Percentiles rank a stretch among this genome's conserved stretches.
Evolutionary conservation across 306 rosid genomes (phyloP).

Genomic region (Vigna mungo): DNA sequence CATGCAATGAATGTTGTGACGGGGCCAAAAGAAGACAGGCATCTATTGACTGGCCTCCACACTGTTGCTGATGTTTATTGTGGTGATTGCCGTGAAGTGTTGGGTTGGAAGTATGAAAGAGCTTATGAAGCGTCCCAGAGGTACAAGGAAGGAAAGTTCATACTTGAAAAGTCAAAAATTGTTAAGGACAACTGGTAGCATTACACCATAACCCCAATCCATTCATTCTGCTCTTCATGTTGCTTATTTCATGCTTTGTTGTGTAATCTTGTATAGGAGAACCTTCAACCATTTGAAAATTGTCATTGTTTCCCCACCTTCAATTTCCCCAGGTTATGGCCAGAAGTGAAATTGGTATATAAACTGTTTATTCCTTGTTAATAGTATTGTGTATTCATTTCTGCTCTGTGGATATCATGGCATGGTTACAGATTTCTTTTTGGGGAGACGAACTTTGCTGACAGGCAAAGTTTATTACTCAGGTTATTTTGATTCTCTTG

Average conservation of each 20-base stretch:
- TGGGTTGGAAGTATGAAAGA: slow-evolving; percentile 95
- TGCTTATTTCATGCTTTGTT: slow-evolving; percentile 49
- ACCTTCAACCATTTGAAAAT: slow-evolving; percentile 50
- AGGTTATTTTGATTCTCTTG: neutral
- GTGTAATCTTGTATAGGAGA: slow-evolving; percentile 64
- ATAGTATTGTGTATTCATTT: slow-evolving; percentile 45
- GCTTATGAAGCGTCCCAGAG: slow-evolving; percentile 93
- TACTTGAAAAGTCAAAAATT: slow-evolving; percentile 90
- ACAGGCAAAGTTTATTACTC: neutral
- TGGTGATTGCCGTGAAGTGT: slow-evolving; percentile 81
- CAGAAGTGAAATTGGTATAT: slow-evolving; percentile 55
- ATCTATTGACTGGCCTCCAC: slow-evolving; percentile 94
- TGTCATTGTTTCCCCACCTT: slow-evolving; percentile 60
- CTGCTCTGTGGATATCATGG: slow-evolving; percentile 38
- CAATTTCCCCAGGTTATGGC: slow-evolving; percentile 49
- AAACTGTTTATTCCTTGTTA: slow-evolving; percentile 49
- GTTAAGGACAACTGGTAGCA: slow-evolving; percentile 94
- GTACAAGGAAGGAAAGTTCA: slow-evolving; percentile 98
- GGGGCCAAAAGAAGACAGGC: slow-evolving; percentile 92
- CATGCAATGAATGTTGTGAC: slow-evolving; percentile 85
- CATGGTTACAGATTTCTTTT: slow-evolving; percentile 14
- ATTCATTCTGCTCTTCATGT: slow-evolving; percentile 49
- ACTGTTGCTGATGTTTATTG: slow-evolving; percentile 92
- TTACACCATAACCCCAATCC: slow-evolving; percentile 39
- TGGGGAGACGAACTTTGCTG: slow-evolving; percentile 32